These are phyloP conservation scores for Auxenochlorella pyrenoidosa DNA, from an alignment of 139 green algal genomes.

Conservation along the genomic window DNA sequence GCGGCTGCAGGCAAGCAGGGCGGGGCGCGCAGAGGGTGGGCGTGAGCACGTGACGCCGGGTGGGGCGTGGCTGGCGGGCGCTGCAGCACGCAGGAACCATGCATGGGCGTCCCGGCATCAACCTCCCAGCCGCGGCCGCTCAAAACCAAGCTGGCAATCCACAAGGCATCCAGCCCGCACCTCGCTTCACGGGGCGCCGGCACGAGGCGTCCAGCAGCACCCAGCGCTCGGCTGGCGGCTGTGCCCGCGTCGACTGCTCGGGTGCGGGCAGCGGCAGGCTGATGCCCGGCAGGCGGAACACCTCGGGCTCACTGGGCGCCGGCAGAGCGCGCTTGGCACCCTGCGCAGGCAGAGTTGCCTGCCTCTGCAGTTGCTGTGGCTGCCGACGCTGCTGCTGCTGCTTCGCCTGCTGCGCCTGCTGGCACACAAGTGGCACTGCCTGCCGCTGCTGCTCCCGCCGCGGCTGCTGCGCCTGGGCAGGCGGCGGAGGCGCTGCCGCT, in stretches of 20 bases:
- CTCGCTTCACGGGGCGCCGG: slow-evolving; percentile 4
- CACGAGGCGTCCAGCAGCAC: neutral
- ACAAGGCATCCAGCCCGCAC: neutral
- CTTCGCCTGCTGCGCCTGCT: neutral
- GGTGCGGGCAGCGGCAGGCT: neutral
- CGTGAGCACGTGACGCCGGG: neutral
- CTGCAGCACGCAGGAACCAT: neutral
- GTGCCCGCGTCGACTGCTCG: neutral
- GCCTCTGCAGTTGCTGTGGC: neutral
- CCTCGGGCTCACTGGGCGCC: neutral
- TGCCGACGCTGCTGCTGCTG: neutral
- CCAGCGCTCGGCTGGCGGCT: neutral
- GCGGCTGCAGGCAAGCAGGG: neutral
- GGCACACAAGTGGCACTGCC: no score
- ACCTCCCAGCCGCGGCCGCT: neutral
- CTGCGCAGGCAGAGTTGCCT: neutral
- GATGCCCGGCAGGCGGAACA: neutral
- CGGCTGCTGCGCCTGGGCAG: neutral
- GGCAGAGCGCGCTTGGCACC: neutral
- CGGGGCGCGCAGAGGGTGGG: neutral
- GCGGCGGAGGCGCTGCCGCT: neutral
- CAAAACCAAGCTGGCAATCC: no score
- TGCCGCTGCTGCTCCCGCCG: neutral
- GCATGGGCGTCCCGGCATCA: neutral
- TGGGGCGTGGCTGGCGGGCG: neutral